Base-by-base conservation (phyloP, 495 filamentous ascomycete species). In the Lasiosphaeria hispida region DNA sequence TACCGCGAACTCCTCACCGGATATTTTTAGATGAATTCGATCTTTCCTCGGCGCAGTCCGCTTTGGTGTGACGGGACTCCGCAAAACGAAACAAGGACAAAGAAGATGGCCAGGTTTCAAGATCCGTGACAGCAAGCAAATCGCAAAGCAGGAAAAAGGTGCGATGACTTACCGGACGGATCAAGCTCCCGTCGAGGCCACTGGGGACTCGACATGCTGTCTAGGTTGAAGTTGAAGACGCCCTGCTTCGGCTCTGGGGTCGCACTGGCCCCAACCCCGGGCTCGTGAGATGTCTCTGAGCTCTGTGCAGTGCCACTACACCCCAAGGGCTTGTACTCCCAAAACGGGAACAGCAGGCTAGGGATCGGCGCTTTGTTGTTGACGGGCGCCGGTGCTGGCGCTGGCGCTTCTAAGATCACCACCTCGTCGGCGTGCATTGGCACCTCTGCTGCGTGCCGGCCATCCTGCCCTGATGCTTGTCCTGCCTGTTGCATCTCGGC, bases 331-430 rank as follows among this genome's bases (percentile, higher is more conserved):
- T 15, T 57, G 40, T 58, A 42, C 53, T 34, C 36, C 53, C 30
- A 19, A 19, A 48, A 49, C 39, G 43, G n/a, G 17, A 19, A 17
- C 39, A 49, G 23, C 38, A 17, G 33, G 50, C 59, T 54, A 55
- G 40, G 44, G 62, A 63, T 68, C 62, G 53, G 50, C 62, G 51
- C 39, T 57, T 55, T 57, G 50, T 54, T 59, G 45, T 52, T 59
- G 54, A 49, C 47, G 44, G 58, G 43, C 30, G 47, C 48, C 48
- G 56, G 62, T 34, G 53, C 44, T 35, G 58, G 43, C 30, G 47
- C 48, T 48, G 56, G 62, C 35, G 53, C 44, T 35, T 18, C 53
- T 41, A 56, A 43, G 53, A 54, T 56, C 62, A 54, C 37, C 50
- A 34, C 34, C 51, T 41, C 23, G 45, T 63, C 34, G 47, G 37